Base-by-base conservation (phyloP, 2,329 filamentous ascomycete species). In the Xylaria hypoxylon region DNA sequence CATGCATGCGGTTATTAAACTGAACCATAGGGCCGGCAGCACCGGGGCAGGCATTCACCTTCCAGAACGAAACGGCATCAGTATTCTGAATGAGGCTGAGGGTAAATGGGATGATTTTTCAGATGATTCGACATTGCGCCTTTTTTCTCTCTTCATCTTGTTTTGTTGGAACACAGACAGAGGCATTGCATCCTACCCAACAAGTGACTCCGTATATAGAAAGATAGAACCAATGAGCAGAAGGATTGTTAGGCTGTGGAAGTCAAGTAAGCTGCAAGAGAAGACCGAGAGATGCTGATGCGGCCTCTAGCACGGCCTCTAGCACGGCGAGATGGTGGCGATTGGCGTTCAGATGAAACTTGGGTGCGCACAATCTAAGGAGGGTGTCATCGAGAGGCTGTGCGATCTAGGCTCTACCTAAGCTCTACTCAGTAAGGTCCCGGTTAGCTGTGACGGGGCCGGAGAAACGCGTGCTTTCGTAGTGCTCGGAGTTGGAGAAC, bases 341-440 rank as follows among this genome's bases (percentile, higher is more conserved):
- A 55, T 62, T 58, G 68, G 67, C 61, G 50, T 69, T 45, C 65
- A 74, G 70, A 72, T 75, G 71, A 75, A 76, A 74, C 73, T 63
- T 55, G 69, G 67, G 68, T 68, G 67, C 64, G 64, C 58, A 57
- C 67, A 48, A 44, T 69, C 38, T 50, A 62, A 69, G 69, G 70
- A 73, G 73, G 74, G 74, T 74, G 73, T 71, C 71, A 70, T 71
- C 61, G 63, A 70, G 58, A 71, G 61, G 65, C 53, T 58, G 69
- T 62, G 64, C 67, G 45, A 53, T 59, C 55, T 59, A 45, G 51
- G 33, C 35, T 63, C 44, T 26, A 38, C 45, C 60, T 35, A 58
- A 13, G 11, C 35, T 44, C 35, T 28, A 44, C 10, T 7, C 26
- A 31, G n/a, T n/a, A 8, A n/a, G 24, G 15, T 48, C 35, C 35